These are phyloP conservation scores for Zostera marina DNA, from an alignment of 116 monocot species.

Conservation along the genomic window DNA sequence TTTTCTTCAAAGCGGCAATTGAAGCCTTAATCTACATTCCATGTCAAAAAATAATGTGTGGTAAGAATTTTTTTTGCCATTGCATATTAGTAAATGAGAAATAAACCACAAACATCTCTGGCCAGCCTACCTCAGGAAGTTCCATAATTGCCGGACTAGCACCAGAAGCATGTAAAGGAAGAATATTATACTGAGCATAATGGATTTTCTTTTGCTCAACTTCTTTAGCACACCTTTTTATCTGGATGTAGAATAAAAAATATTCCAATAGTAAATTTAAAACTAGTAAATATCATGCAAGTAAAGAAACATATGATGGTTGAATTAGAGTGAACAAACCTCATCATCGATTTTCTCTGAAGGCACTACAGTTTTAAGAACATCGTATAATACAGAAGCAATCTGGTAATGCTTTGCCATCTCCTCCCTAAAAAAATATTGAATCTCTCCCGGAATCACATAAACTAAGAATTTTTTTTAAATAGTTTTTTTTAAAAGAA, in stretches of 20 bases:
- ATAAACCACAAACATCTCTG: neutral
- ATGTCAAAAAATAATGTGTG: neutral
- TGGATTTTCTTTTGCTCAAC: constrained; percentile 75
- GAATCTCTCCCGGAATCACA: neutral
- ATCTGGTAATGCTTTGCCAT: constrained; percentile 86
- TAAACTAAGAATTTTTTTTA: neutral
- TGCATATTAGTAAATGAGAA: no score
- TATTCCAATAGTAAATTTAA: neutral
- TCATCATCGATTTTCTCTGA: constrained; percentile 48
- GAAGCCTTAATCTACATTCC: constrained; percentile 67
- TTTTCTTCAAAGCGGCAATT: constrained; percentile 40
- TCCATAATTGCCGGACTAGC: constrained; percentile 55
- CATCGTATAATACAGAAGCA: constrained; percentile 83
- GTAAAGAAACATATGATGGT: neutral
- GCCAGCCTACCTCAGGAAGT: constrained; percentile 51
- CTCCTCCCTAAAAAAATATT: constrained; percentile 44
- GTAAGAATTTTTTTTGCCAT: no score
- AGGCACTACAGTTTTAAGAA: constrained; percentile 60
- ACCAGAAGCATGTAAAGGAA: constrained; percentile 65
- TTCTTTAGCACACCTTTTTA: constrained; percentile 58
- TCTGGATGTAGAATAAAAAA: constrained; percentile 23
- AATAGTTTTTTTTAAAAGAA: no score
- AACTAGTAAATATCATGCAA: neutral
- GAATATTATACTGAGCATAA: constrained; percentile 79
- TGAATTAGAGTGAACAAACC: constrained; percentile 22